phyloP scores from a whole-genome alignment of 1,284 basidiomycete genomes.

The Pseudomicrostroma phylloplanum region DNA sequence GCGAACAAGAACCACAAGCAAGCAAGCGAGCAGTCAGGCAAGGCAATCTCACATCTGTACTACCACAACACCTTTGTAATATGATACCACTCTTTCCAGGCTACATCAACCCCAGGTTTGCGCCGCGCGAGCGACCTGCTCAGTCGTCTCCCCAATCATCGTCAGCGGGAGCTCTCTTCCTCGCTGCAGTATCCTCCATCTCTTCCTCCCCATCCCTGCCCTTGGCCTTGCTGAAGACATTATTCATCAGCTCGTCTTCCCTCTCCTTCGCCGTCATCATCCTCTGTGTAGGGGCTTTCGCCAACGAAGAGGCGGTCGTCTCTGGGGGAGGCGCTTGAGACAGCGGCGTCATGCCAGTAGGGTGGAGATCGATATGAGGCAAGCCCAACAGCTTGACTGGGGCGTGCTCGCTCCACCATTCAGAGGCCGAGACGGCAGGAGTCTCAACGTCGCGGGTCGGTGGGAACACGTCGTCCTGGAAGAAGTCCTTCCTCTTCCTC shows the following conservation, averaged over 20 bases:
- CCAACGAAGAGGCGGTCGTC: background rate
- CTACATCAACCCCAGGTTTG: too few species aligned
- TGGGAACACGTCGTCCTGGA: conserved; percentile 56
- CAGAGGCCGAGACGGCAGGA: conserved; percentile 26
- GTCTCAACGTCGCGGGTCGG: conserved; percentile 48
- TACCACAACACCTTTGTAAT: too few species aligned
- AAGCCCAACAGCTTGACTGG: background rate
- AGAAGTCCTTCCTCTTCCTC: conserved; percentile 51
- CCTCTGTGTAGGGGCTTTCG: background rate
- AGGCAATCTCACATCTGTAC: too few species aligned
- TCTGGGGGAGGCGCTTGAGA: background rate
- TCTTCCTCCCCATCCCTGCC: background rate
- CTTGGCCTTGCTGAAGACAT: conserved; percentile 1
- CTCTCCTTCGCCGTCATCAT: background rate
- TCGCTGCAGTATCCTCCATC: conserved; percentile 6
- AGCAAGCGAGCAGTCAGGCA: too few species aligned
- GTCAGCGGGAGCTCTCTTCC: background rate
- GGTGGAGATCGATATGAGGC: background rate
- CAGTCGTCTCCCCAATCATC: conserved; percentile 2
- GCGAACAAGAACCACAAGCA: too few species aligned
- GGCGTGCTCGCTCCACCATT: conserved; percentile 39
- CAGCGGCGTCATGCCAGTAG: background rate
- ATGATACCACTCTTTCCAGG: too few species aligned
- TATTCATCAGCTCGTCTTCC: background rate
- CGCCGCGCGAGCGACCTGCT: too few species aligned